phyloP scores from a whole-genome alignment of 163 green algal species.

The Dunaliella salina region DNA sequence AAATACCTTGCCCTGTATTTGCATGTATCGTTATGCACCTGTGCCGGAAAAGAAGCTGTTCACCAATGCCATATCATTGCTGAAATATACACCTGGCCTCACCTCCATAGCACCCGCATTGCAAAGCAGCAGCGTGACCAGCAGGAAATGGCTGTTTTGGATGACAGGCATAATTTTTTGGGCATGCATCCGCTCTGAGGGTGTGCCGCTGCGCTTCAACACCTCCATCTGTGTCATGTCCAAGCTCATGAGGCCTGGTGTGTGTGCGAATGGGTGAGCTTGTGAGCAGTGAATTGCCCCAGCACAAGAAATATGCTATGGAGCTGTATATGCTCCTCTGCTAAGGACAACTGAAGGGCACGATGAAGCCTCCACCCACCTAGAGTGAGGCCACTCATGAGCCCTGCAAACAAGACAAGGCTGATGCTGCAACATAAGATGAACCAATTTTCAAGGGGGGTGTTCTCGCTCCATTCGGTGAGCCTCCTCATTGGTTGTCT shows the following conservation, averaged over 20 bases:
- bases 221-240: constrained; percentile 82
- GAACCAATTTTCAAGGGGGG: background rate
- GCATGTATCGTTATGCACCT: too few relatives aligned
- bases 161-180: constrained; percentile 53
- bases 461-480: constrained; percentile 23
- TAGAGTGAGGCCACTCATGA: constrained; percentile 83
- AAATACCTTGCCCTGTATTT: too few relatives aligned
- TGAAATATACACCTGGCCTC: background rate
- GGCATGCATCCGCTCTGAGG: constrained; percentile 35
- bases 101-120: constrained; percentile 81
- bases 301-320: background rate
- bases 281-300: background rate
- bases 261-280: background rate
- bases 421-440: constrained; percentile 13
- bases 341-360: too few relatives aligned
- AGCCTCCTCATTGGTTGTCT: too few relatives aligned
- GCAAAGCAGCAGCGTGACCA: constrained; percentile 86
- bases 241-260: constrained; percentile 64
- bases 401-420: constrained; percentile 61
- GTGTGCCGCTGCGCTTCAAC: constrained; percentile 52
- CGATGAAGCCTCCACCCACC: constrained; percentile 38
- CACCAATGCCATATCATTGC: too few relatives aligned
- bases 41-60: too few relatives aligned
- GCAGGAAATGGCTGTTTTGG: constrained; percentile 69
- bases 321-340: too few relatives aligned